Conservation (phyloP, 306 rosid genomes). For the Vicia sativa region DNA sequence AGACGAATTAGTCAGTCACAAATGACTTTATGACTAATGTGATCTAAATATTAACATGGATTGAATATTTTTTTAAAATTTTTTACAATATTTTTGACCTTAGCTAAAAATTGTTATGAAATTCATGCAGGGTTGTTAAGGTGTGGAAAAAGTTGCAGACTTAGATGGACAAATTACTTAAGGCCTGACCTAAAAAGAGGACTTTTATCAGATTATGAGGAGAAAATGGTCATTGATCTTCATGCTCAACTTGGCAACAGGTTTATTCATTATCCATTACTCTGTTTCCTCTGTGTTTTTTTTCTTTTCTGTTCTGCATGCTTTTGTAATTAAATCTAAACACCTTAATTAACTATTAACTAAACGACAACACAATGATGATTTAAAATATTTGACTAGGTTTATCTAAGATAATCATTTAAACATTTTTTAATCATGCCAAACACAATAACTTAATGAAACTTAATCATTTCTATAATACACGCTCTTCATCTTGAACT, state of each 20-base stretch:
- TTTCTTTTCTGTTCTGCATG: constrained; percentile 38
- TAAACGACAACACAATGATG: not conserved
- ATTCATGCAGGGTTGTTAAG: constrained; percentile 72
- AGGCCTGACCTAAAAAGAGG: constrained; percentile 96
- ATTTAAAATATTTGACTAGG: constrained; percentile 26
- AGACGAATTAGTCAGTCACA: too few species aligned
- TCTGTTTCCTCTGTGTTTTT: constrained; percentile 26
- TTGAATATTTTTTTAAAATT: too few species aligned
- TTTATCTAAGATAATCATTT: constrained; percentile 19
- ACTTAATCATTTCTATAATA: constrained; percentile 21
- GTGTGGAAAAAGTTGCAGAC: constrained; percentile 96
- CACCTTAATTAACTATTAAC: not conserved
- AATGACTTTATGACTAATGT: not conserved
- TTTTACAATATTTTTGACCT: not conserved
- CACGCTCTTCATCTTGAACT: constrained; percentile 34
- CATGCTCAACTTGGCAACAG: constrained; percentile 97
- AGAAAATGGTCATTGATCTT: constrained; percentile 89
- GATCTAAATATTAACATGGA: not conserved
- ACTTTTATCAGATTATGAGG: constrained; percentile 80
- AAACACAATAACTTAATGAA: constrained; percentile 5
- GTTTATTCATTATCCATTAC: constrained; percentile 34
- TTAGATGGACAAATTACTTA: constrained; percentile 89
- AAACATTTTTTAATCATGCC: constrained; percentile 7
- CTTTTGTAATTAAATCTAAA: not conserved
- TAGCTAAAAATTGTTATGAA: constrained; percentile 4